phyloP scores from a whole-genome alignment of 805 yeast genomes.

The Yarrowia keelungensis region DNA sequence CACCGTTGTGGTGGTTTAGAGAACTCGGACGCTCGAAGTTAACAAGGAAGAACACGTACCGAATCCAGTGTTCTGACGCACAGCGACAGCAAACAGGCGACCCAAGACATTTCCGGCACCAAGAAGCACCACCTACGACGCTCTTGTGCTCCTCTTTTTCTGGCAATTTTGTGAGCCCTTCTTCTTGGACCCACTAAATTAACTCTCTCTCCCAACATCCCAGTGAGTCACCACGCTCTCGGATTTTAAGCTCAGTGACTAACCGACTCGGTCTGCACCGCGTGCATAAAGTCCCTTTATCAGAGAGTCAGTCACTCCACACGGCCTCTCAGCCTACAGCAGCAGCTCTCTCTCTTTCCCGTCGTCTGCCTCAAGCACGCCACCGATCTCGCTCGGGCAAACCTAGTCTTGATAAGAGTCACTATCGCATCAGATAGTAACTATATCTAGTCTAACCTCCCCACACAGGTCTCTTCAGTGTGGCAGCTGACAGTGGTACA shows the following conservation, averaged over 20 bases:
- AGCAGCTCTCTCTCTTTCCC: not conserved
- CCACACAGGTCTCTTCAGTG: not conserved
- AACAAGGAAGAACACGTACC: constrained; percentile 36
- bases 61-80: constrained; percentile 33
- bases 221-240: constrained; percentile 20
- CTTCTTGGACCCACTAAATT: constrained; percentile 20
- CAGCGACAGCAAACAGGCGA: not conserved
- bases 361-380: constrained; percentile 34
- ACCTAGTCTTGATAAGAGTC: constrained; percentile 39
- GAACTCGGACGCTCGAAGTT: constrained; percentile 35
- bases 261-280: constrained; percentile 37
- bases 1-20: constrained; percentile 36
- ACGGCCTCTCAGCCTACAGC: not conserved
- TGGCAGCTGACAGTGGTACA: no score
- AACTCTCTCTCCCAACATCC: constrained; percentile 18
- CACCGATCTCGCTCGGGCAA: constrained; percentile 39
- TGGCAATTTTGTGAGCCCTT: constrained; percentile 3
- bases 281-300: constrained; percentile 32
- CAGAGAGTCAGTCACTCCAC: constrained; percentile 21
- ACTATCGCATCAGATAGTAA: constrained; percentile 38
- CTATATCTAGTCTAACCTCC: constrained; percentile 31
- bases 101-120: no score
- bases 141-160: not conserved
- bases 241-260: constrained; percentile 33
- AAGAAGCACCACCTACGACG: no score